phyloP scores from a whole-genome alignment of 345 rosid species.

The Pistacia integerrima region DNA sequence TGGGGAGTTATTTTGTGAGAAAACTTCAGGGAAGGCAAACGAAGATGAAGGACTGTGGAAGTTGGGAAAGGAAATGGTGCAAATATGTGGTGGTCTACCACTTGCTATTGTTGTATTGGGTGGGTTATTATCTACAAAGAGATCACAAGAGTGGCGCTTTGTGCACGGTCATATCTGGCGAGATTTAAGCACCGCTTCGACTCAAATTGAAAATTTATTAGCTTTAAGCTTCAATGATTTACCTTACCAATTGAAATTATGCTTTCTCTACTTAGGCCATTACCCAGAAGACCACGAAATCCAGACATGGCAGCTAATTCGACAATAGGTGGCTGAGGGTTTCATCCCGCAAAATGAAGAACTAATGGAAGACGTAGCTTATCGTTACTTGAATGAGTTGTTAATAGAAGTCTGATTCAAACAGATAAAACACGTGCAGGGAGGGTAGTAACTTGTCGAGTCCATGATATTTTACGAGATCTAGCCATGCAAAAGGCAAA shows the following conservation, averaged over 20 bases:
- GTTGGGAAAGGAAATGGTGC: constrained; percentile 25
- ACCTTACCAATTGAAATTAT: constrained; percentile 29
- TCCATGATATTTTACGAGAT: too few species aligned
- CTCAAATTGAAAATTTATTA: constrained; percentile 23
- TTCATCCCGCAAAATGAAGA: too few species aligned
- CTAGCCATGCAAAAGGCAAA: too few species aligned
- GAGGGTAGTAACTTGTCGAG: too few species aligned
- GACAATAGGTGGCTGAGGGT: too few species aligned
- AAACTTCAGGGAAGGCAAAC: constrained; percentile 4
- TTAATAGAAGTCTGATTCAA: too few species aligned
- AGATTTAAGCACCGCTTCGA: not conserved
- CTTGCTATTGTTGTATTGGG: constrained; percentile 32
- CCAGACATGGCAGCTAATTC: too few species aligned
- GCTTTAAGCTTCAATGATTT: constrained; percentile 36
- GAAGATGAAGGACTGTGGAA: constrained; percentile 6
- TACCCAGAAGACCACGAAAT: constrained; percentile 24
- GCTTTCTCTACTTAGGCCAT: constrained; percentile 31
- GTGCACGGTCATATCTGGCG: not conserved
- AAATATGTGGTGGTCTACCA: constrained; percentile 31
- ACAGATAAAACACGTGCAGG: too few species aligned
- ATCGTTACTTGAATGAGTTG: too few species aligned
- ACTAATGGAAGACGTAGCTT: too few species aligned
- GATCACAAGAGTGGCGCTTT: not conserved
- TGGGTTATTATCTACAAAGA: constrained; percentile 27
- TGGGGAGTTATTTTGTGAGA: constrained; percentile 31